phyloP scores from a whole-genome alignment of 1,284 basidiomycete genomes.

The Ustilago xerochloae region DNA sequence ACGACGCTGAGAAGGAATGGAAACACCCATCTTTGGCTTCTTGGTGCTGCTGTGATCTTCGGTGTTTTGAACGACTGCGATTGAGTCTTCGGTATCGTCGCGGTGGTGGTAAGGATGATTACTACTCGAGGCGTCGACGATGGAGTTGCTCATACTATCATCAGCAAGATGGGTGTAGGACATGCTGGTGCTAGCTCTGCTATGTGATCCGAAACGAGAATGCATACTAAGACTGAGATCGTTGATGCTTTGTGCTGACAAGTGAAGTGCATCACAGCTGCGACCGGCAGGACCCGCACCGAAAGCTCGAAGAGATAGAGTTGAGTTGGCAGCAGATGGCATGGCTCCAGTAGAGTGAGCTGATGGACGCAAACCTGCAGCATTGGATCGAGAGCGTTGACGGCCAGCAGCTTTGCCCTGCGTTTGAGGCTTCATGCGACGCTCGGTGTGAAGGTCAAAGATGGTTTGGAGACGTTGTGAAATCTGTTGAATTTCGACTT shows the following conservation, averaged over 20 bases:
- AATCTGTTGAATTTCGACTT: slow-evolving; percentile 37
- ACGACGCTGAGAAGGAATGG: slow-evolving; percentile 52
- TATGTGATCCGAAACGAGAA: slow-evolving; percentile 18
- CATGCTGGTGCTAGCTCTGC: slow-evolving; percentile 19
- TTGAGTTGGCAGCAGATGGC: slow-evolving; percentile 25
- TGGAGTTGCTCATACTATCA: neutral
- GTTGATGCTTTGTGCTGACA: slow-evolving; percentile 5
- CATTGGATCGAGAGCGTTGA: slow-evolving; percentile 11
- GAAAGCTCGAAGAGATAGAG: slow-evolving; percentile 24
- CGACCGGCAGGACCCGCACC: slow-evolving; percentile 37
- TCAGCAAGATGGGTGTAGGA: neutral
- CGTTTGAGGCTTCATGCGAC: slow-evolving; percentile 51
- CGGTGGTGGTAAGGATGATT: neutral
- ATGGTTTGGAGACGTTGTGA: slow-evolving; percentile 51
- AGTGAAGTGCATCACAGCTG: slow-evolving; percentile 41
- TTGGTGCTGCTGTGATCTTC: slow-evolving; percentile 31
- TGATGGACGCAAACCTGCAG: slow-evolving; percentile 28
- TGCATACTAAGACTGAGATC: slow-evolving; percentile 18
- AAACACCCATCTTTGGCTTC: slow-evolving; percentile 52
- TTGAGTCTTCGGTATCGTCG: slow-evolving; percentile 22
- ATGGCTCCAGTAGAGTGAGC: slow-evolving; percentile 36
- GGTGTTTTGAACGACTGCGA: slow-evolving; percentile 40
- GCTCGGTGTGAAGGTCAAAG: slow-evolving; percentile 59
- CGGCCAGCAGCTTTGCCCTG: slow-evolving; percentile 1
- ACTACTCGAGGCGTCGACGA: neutral